Base-by-base conservation (phyloP, 257 asterid genomes). In the Fraxinus excelsior region DNA sequence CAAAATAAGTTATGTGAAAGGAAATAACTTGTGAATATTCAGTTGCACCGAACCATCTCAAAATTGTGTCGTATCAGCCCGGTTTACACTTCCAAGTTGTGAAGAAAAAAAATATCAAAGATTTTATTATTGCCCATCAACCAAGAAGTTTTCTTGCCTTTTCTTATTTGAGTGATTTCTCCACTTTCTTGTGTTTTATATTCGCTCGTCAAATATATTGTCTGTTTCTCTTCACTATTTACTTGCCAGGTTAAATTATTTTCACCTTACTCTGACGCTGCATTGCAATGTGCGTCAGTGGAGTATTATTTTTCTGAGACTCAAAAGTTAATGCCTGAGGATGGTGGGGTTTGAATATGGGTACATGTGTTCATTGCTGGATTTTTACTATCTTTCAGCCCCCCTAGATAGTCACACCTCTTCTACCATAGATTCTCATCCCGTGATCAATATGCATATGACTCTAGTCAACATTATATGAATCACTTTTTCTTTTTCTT, bases 101-200 rank as follows among this genome's bases (percentile, higher is more conserved):
- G 34, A 67, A 19, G 35, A 67, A 21, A 21, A 70, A 78, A 38
- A 32, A 75, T 62, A 70, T 73, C 26, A 19, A 12, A 71, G 78
- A 44, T 67, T 70, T 53, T 73, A 78, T 83, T 78, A 86, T 80
- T 77, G 67, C 6, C 81, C 87, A 88, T 74, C 86, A 80, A 78
- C 75, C 74, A 79, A 77, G 78, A 80, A 80, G 37, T 73, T 56
- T 86, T 25, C 28, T 21, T 21, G 26, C 29, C 12, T 21, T 56
- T 56, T 56, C 12, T 58, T 58, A 58, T 58, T 58, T 58, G 32
- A 60, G 32, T 7, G 26, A 23, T 60, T 9, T 21, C 32, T 46
- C 3, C 32, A n/a, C 65, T 25, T 72, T 40, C 14, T 32, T 65
- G 34, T n/a, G 4, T 2, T 31, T 25, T 62, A 10, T 12, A 23